Evolutionary conservation across 345 rosid genomes (phyloP).

Genomic region (Heritiera fomes): DNA sequence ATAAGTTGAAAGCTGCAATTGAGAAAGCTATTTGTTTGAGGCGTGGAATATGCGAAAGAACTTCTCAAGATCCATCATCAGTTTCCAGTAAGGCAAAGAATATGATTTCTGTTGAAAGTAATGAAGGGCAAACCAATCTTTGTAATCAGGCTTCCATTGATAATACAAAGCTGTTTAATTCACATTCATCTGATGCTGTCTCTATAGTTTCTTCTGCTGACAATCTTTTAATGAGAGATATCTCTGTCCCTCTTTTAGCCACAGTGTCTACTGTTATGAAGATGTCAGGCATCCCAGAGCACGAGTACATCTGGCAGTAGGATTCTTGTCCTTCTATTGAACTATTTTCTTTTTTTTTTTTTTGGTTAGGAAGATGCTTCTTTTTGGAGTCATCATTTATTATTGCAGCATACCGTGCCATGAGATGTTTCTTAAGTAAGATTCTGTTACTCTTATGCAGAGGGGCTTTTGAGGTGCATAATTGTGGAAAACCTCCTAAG

Average conservation of each 20-base stretch:
- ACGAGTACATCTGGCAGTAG: constrained; percentile 89
- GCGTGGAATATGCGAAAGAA: constrained; percentile 56
- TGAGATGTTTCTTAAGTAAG: constrained; percentile 5
- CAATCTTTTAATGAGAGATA: constrained; percentile 33
- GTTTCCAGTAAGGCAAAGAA: constrained; percentile 42
- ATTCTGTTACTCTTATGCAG: constrained; percentile 44
- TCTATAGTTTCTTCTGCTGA: constrained; percentile 35
- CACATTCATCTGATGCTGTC: constrained; percentile 32
- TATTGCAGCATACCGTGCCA: not conserved
- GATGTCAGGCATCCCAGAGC: constrained; percentile 71
- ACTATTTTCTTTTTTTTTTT: constrained; percentile 9
- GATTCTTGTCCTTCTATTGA: constrained; percentile 36
- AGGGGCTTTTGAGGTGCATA: constrained; percentile 71
- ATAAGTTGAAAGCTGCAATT: constrained; percentile 73
- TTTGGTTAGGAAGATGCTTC: not conserved
- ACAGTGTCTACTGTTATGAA: constrained; percentile 33
- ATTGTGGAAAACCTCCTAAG: constrained; percentile 46
- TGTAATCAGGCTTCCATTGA: constrained; percentile 38
- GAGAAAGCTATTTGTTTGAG: constrained; percentile 74
- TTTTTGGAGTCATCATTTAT: not conserved
- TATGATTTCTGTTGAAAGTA: constrained; percentile 45
- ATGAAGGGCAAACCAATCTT: constrained; percentile 43
- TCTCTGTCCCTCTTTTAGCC: constrained; percentile 32
- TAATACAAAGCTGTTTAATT: constrained; percentile 43
- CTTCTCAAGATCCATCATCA: constrained; percentile 48